These are phyloP conservation scores for Candida adriatica DNA, from an alignment of 805 yeast species.

Conservation along the genomic window DNA sequence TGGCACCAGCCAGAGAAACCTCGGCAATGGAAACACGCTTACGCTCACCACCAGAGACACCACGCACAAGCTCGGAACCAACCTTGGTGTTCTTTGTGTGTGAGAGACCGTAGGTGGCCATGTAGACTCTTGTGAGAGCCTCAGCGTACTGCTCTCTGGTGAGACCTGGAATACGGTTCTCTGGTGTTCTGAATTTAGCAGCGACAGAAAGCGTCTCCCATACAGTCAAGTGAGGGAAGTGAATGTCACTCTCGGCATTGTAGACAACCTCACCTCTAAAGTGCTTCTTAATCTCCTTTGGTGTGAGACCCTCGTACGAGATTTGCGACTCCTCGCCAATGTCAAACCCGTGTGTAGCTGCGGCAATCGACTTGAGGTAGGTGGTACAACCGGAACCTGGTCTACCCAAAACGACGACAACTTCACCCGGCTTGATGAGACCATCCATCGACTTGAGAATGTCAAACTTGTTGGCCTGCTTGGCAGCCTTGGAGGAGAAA, in stretches of 20 bases:
- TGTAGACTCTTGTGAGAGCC: constrained; percentile 42
- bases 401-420: constrained; percentile 69
- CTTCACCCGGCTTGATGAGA: constrained; percentile 52
- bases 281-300: constrained; percentile 35
- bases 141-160: constrained; percentile 40
- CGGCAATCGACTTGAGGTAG: constrained; percentile 47
- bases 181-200: constrained; percentile 49
- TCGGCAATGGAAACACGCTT: constrained; percentile 73
- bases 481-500: constrained; percentile 15
- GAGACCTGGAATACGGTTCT: constrained; percentile 46
- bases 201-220: constrained; percentile 52
- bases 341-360: constrained; percentile 50
- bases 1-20: constrained; percentile 42
- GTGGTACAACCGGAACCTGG: constrained; percentile 75
- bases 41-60: constrained; percentile 73
- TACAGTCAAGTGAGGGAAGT: constrained; percentile 59
- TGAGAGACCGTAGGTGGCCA: constrained; percentile 44
- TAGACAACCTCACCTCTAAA: constrained; percentile 60
- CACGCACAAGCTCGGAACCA: constrained; percentile 60
- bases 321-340: constrained; percentile 38
- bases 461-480: constrained; percentile 29
- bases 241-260: constrained; percentile 57
- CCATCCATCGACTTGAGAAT: constrained; percentile 52
- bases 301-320: constrained; percentile 43
- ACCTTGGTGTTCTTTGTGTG: constrained; percentile 61